Evolutionary conservation across 2,329 filamentous ascomycete species (phyloP), one percentile per base, ranked within the genome.

Genomic region (Ophiostoma perfectum): DNA sequence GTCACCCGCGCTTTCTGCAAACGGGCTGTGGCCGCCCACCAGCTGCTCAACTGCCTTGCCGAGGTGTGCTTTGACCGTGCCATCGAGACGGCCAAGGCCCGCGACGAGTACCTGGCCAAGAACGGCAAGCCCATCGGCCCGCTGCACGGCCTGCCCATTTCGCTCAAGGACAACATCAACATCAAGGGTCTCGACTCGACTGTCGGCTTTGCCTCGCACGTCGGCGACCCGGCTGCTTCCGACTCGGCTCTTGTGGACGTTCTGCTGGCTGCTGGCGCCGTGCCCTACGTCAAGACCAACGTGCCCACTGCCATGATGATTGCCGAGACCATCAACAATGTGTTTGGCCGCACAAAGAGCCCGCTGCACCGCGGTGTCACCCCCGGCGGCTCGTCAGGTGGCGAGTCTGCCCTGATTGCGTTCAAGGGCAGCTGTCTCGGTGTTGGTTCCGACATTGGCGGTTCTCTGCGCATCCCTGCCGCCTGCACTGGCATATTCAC

Each of bases 81-180:
- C 4, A 73, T 88, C 2, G 69, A 75, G 1, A 80, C 78, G 1
- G 86, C 86, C 0, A 75, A 75, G 47, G 73, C 76, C 2, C 77
- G 83, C 1, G 87, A 89, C 72, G 77, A 78, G n/a, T 76, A 86
- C 69, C 72, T 85, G 1, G 76, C 77, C n/a, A 73, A 73, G 44
- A 82, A 81, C 0, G 81, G 83, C 9, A 77, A 83, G 49, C 76
- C 80, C 0, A 36, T 80, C 0, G 90, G 90, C 0, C 88, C 89
- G 1, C 80, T 92, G 1, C 89, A 92, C 75, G 90, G 75, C 69
- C 79, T 89, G 1, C 87, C 87, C 2, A 77, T 89, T 42, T 87
- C 87, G 0, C 81, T 92, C 64, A 92, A 92, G 74, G 89, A 92
- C 77, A 87, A 88, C 74, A 88, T 91, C 79, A 83, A 90, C 69